Base-by-base conservation (phyloP, 1,284 basidiomycete species). In the Prillingera fragicola region DNA sequence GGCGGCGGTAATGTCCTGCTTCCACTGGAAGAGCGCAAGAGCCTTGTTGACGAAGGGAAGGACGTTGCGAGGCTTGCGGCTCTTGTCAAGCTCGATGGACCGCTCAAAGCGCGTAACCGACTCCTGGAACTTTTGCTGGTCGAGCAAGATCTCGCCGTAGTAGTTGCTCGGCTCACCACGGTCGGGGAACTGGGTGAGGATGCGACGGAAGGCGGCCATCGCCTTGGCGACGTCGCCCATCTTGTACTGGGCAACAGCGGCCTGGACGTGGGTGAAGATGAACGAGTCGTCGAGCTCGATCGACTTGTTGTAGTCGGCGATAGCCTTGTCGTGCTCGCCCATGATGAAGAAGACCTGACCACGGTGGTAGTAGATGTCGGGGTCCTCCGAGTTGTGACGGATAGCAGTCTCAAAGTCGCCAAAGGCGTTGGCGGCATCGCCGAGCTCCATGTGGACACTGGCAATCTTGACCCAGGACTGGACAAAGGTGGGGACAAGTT, bases 291-390 rank as follows among this genome's bases (percentile, higher is more conserved):
- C 90, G 33, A 95, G 77, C 53, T 82, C 77, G 21, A 83, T 87
- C 9, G 89, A 94, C 69, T 88, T 85, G 26, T 80, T 81, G 75
- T 97, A 98, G 73, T 97, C 87, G 61, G 82, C 79, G 25, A 91
- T 85, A 0, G 94, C 94, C 38, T 84, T 77, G 14, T 77, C 75
- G 69, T 85, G 96, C 57, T 96, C 84, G 71, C 85, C 85, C 76
- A 92, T 87, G 70, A 98, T 96, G 73, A 97, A 98, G 70, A 89
- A 79, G 33, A 98, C 95, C 77, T 99, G 95, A 27, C 94, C 95
- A 57, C 94, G 88, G 73, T 99, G 95, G 74, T 99, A 99, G 77
- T 91, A 98, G 52, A 96, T 91, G 71, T 98, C 95, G 0, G 94
- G 84, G 72, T 98, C 91, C 40, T 83, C 74, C 5, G 84, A 70